Conservation (phyloP, 2,329 filamentous ascomycete genomes). For the Arthrobotrys sinensis region DNA sequence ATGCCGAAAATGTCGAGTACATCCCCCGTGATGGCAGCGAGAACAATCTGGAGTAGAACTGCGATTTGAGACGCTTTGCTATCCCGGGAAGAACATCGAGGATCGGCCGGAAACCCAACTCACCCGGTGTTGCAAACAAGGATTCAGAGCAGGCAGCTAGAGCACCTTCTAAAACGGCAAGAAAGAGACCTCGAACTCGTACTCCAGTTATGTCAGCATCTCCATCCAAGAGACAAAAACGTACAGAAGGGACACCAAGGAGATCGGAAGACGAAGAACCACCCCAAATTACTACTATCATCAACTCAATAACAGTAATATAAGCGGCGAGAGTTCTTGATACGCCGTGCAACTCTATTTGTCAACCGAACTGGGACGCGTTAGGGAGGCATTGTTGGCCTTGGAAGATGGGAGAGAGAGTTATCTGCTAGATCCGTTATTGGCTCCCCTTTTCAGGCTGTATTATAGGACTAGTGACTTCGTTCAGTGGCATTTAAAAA, state of each 20-base stretch:
- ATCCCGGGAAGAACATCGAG: background rate
- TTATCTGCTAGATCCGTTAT: background rate
- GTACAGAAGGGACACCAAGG: background rate
- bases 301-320: background rate
- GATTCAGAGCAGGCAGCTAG: background rate
- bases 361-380: background rate
- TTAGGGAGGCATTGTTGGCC: background rate
- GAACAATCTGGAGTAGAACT: slow-evolving; percentile 59
- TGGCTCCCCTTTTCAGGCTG: background rate
- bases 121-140: background rate
- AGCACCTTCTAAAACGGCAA: background rate
- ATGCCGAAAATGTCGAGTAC: slow-evolving; percentile 77
- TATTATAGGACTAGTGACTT: background rate
- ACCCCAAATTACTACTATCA: background rate
- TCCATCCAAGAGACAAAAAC: no score
- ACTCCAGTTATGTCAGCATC: no score
- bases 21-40: slow-evolving; percentile 70
- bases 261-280: background rate
- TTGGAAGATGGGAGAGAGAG: background rate
- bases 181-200: no score
- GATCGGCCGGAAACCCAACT: background rate
- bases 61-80: background rate
- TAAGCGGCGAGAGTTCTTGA: background rate
- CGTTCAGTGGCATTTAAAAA: background rate
- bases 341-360: background rate